Percentiles rank a stretch among this genome's conserved stretches.
Evolutionary conservation across 768 basidiomycete genomes (phyloP).

Genomic region (Guyanaporus albipodus): DNA sequence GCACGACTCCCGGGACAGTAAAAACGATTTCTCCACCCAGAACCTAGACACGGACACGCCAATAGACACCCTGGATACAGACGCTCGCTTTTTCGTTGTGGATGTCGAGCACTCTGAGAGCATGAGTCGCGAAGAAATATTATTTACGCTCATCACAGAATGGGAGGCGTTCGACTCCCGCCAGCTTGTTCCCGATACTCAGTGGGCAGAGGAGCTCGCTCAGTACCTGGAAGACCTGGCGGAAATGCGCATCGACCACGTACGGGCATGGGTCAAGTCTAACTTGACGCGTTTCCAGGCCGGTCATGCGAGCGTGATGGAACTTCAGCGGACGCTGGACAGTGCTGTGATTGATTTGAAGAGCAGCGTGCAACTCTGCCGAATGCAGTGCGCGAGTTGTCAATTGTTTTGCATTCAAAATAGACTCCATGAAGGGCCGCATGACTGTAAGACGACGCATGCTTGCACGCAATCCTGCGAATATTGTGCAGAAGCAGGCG

Average conservation of each 20-base stretch:
- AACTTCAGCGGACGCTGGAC: conserved; percentile 42
- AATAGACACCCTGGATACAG: conserved; percentile 36
- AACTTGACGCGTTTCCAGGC: conserved; percentile 48
- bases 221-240: conserved; percentile 40
- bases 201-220: conserved; percentile 41
- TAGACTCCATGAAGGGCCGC: conserved; percentile 43
- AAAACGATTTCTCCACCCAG: conserved; percentile 26
- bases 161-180: conserved; percentile 36
- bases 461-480: conserved; percentile 42
- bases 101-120: conserved; percentile 11
- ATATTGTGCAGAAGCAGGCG: conserved; percentile 32
- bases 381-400: conserved; percentile 43
- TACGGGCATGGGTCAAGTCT: conserved; percentile 46
- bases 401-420: conserved; percentile 46
- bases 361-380: conserved; percentile 49
- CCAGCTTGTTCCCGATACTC: conserved; percentile 34
- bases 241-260: conserved; percentile 43
- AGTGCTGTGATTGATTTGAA: conserved; percentile 43
- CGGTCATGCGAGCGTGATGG: conserved; percentile 43
- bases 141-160: conserved; percentile 16
- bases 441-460: conserved; percentile 51
- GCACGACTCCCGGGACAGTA: not conserved
- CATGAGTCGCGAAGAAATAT: conserved; percentile 9
- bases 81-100: conserved; percentile 34
- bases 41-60: conserved; percentile 50